These are phyloP conservation scores for Fusarium oligoseptatum DNA, from an alignment of 2,329 filamentous ascomycete species.

Conservation along the genomic window DNA sequence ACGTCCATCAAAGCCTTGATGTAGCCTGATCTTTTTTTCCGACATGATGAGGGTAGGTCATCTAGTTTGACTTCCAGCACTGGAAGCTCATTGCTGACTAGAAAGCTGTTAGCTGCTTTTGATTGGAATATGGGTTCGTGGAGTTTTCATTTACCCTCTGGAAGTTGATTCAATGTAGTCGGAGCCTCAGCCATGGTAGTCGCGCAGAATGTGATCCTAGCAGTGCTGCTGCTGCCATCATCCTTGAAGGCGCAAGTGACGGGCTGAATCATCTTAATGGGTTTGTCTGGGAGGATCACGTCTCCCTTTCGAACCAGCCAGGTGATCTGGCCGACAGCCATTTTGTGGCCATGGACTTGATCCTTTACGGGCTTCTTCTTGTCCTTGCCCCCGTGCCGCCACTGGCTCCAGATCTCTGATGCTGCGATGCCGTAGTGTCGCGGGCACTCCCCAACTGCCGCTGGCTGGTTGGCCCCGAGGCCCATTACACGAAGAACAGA, in stretches of 20 bases:
- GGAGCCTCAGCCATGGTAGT: not conserved
- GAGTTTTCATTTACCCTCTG: not conserved
- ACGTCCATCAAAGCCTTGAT: not conserved
- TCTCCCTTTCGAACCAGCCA: constrained; percentile 2
- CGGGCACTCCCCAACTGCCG: not conserved
- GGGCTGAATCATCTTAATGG: not conserved
- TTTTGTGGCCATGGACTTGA: not conserved
- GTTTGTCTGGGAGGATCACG: not conserved
- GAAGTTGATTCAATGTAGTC: not conserved
- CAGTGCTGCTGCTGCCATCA: not conserved
- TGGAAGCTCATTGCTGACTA: constrained; percentile 1
- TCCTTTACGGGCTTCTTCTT: not conserved
- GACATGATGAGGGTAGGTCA: not conserved
- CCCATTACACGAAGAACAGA: constrained; percentile 9
- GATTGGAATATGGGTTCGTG: not conserved
- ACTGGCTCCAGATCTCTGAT: constrained; percentile 4
- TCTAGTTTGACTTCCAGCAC: not conserved
- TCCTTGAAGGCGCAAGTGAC: not conserved
- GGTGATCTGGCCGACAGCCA: not conserved
- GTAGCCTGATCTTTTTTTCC: not conserved
- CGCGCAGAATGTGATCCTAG: constrained; percentile 2
- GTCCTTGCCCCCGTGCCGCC: not conserved
- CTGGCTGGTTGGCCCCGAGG: not conserved
- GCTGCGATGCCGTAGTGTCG: constrained; percentile 9
- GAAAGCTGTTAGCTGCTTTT: not conserved